These are phyloP conservation scores for Gossypium sturtianum DNA, from an alignment of 345 rosid species.

Conservation along the genomic window DNA sequence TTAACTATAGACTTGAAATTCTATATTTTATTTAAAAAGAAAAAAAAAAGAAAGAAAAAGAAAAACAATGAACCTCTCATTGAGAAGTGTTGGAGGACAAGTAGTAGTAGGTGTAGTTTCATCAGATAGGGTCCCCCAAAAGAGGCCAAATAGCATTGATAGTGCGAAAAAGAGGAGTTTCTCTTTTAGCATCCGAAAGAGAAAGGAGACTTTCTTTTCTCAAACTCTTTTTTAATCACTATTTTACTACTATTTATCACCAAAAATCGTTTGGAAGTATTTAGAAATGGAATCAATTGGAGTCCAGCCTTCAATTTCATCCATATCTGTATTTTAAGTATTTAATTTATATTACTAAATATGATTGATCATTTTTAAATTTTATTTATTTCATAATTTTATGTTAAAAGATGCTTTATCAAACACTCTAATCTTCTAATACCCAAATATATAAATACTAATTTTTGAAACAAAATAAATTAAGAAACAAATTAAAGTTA, in stretches of 20 bases:
- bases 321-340: neutral
- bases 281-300: constrained; percentile 7
- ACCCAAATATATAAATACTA: too few species aligned
- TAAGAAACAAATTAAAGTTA: too few species aligned
- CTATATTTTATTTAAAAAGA: neutral
- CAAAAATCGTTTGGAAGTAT: constrained; percentile 3
- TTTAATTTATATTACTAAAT: too few species aligned
- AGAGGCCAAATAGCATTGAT: neutral
- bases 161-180: neutral
- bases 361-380: too few species aligned
- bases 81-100: neutral
- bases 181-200: neutral
- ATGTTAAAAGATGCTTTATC: too few species aligned
- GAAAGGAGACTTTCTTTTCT: neutral
- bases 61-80: neutral
- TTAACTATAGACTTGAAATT: too few species aligned
- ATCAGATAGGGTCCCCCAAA: neutral
- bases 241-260: neutral
- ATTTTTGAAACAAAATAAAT: too few species aligned
- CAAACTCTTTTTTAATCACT: too few species aligned
- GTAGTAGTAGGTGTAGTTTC: neutral
- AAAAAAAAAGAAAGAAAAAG: neutral
- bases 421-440: too few species aligned
- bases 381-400: too few species aligned
- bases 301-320: neutral